Base-by-base conservation (phyloP, 495 filamentous ascomycete species). In the Talaromyces thailandensis region DNA sequence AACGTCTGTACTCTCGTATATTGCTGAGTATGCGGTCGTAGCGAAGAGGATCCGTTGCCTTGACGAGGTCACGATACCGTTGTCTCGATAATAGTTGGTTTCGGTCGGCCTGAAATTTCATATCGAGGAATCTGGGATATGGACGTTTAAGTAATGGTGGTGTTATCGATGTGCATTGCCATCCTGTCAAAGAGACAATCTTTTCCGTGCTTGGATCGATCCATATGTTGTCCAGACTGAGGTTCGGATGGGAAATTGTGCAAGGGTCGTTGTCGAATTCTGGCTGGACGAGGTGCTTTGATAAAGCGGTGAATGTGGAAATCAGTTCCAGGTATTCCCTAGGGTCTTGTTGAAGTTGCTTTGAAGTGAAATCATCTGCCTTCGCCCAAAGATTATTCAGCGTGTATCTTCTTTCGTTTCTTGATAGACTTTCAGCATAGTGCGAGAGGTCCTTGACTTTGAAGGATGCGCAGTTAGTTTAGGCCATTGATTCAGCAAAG, bases 151-250 rank as follows among this genome's bases (percentile, higher is more conserved):
- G 55, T 31, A 35, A 57, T 32, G 29, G 26, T 31, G 55, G 55
- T 5, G 55, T 31, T 57, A 57, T 35, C n/a, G 28, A 1, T 31
- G 28, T 57, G 4, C 28, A 18, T 57, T 75, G 70, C 70, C 69
- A 73, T 64, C 72, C 70, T 29, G 72, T 71, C 37, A 75, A 63
- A 29, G 59, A 28, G 21, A 67, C 70, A 37, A 75, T 72, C 43
- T 65, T 45, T 29, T 69, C 64, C 29, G 70, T 68, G 14, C 62
- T 56, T 18, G 70, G 68, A 59, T 75, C 67, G 18, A 73, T 65
- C 48, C 72, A 75, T 18, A 75, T 65, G 62, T 75, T 73, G 45
- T 72, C 69, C 32, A 71, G 70, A 63, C 70, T 67, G 21, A 75
- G 64, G 64, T 73, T 67, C 8, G 66, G 66, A 62, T 75, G 71